phyloP scores from a whole-genome alignment of 768 basidiomycete genomes.

The Macrolepiota dolichaula region DNA sequence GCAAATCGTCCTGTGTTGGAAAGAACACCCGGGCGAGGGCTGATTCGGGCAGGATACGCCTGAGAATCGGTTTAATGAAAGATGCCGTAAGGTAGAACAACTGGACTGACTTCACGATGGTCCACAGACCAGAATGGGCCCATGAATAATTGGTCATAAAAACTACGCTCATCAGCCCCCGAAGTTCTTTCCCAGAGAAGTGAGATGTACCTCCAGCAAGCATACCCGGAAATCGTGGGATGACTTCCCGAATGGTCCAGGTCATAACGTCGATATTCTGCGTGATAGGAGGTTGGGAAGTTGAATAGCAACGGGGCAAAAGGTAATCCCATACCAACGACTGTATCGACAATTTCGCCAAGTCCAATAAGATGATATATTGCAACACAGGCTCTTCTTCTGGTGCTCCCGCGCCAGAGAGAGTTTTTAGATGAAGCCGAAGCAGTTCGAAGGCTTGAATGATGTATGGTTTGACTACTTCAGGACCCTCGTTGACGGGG shows the following conservation, averaged over 20 bases:
- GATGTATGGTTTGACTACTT: conserved; percentile 37
- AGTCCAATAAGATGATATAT: conserved; percentile 65
- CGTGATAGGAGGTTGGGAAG: conserved; percentile 8
- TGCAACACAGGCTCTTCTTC: conserved; percentile 48
- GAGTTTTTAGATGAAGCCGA: conserved; percentile 48
- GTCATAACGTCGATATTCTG: conserved; percentile 60
- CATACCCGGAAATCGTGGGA: conserved; percentile 75
- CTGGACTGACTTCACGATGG: conserved; percentile 52
- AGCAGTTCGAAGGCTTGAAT: conserved; percentile 54
- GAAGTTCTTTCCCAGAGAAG: neutral
- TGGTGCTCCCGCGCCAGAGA: conserved; percentile 35
- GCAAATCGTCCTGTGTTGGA: conserved; percentile 50
- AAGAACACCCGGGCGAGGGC: conserved; percentile 67
- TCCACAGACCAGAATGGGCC: conserved; percentile 70
- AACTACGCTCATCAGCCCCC: conserved; percentile 35
- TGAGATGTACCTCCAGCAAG: conserved; percentile 57
- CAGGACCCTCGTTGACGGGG: conserved; percentile 34
- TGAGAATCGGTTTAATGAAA: conserved; percentile 22
- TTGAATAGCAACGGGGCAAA: neutral
- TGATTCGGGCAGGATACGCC: conserved; percentile 58
- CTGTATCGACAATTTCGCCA: conserved; percentile 52
- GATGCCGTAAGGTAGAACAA: neutral
- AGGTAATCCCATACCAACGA: conserved; percentile 43
- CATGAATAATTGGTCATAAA: conserved; percentile 75
- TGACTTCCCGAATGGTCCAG: conserved; percentile 63